Evolutionary conservation across 176 grass and related monocot genomes (phyloP), one percentile per base, ranked within the genome.

Genomic region (Carex littledalei): DNA sequence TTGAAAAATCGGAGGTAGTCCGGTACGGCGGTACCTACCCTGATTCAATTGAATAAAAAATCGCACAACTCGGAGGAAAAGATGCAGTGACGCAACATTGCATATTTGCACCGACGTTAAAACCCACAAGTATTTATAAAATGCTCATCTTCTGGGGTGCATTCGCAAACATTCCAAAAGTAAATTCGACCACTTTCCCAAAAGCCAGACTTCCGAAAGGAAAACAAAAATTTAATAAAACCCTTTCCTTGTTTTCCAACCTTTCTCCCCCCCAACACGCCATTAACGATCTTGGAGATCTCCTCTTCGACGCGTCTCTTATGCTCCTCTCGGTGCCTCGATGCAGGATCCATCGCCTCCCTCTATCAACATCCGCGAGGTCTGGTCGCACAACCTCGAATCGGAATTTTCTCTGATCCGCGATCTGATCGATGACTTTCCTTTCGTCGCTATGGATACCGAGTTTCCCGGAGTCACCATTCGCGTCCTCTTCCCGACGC

Each of bases 371-470:
- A 97, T 97, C 86, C 94, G 94, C 22, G 86, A 97, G 14, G 94
- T 97, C 35, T 97, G 91, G 91, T 79, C 74, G 9, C n/a, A 56
- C 20, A 97, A 97, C 81, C 87, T 97, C 39, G 85, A 97, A 73
- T 79, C 73, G 58, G 94, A 97, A 87, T 81, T 97, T 82, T 84
- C 87, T 57, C 69, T 87, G 86, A 97, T 97, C 65, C 86, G 89
- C 65, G 78, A 72, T 12, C 32, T 88, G 71, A 63, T 94, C 69
- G 94, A 97, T 83, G 39, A 49, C 22, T 91, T 88, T 81, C 88
- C 60, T 24, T 93, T 54, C 63, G 84, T 97, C 3, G 94, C 91
- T 16, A 97, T 97, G 94, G 94, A 97, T 83, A 97, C 94, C 21
- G 94, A 97, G 91, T 97, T 93, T 84, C 94, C 94, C 14, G 94